Base-by-base conservation (phyloP, 1,284 basidiomycete genomes). In the Rhodotorula mucilaginosa region DNA sequence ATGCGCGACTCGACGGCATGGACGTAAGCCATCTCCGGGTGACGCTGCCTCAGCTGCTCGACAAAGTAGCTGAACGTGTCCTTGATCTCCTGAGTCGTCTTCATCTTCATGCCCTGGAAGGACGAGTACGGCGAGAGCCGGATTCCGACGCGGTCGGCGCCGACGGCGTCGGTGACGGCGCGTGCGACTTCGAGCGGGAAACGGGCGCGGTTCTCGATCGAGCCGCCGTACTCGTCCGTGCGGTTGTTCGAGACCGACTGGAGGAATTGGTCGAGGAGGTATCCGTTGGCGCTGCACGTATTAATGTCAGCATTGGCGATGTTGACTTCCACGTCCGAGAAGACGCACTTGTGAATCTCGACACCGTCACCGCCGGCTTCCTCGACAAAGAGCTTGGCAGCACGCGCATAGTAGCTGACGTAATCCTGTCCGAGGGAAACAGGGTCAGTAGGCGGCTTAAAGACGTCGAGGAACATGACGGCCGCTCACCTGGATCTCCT, bases 341-440 rank as follows among this genome's bases (percentile, higher is more conserved):
- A 34, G 34, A 34, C 31, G 12, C 54, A 56, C 54, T 87, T 87
- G 56, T 87, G 87, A 76, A 84, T 83, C 83, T 89, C 88, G 47
- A 88, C 85, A 48, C 87, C 87, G 75, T 90, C 88, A 74, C 89
- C 88, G 0, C 88, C 88, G 34, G 87, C 87, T 76, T 84, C 82
- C 57, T 75, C 57, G 61, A 86, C 84, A 5, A 87, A 86, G 68
- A 85, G 85, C 18, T 80, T 66, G 0, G 87, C 87, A 0, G 86
- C 82, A 3, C 81, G 76, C 54, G 80, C 83, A 79, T 84, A 89
- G 63, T 83, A 79, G 0, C 79, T 81, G 52, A 87, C 80, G 65
- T 85, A 83, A 13, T 77, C 72, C 19, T 64, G 62, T 26, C 10
- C 23, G 26, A 12, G n/a, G 0, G 57, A 39, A 8, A 5, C 3